Evolutionary conservation across 1,284 basidiomycete species (phyloP).

Genomic region (Fomitopsis palustris): DNA sequence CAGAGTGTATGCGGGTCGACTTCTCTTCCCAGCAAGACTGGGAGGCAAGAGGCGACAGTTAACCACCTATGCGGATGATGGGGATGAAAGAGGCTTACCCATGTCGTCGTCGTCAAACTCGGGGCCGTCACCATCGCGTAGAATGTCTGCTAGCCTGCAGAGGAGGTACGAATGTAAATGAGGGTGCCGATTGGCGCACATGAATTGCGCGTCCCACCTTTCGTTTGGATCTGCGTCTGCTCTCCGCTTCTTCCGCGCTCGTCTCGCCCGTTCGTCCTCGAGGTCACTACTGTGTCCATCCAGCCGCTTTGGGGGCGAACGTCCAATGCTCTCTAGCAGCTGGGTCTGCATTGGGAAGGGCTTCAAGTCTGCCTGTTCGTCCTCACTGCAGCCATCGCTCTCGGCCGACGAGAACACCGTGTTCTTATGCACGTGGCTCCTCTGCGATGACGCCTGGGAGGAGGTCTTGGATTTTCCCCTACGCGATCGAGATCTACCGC

Average conservation of each 20-base stretch:
- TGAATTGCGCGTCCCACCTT: constrained; percentile 17
- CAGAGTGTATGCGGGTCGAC: constrained; percentile 66
- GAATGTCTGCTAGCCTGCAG: constrained; percentile 14
- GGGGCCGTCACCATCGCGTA: constrained; percentile 20
- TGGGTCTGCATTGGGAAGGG: constrained; percentile 54
- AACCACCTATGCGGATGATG: not conserved
- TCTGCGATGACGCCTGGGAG: not conserved
- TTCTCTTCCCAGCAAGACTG: constrained; percentile 40
- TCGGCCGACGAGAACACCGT: constrained; percentile 12
- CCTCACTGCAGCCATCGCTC: constrained; percentile 11
- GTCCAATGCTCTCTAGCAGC: constrained; percentile 34
- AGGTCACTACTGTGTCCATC: constrained; percentile 30
- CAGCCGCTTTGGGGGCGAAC: constrained; percentile 32
- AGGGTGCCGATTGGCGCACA: not conserved
- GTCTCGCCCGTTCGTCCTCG: constrained; percentile 10
- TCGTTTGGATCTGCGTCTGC: constrained; percentile 28
- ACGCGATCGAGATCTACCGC: constrained; percentile 1
- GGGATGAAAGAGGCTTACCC: constrained; percentile 7
- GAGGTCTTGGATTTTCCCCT: constrained; percentile 4
- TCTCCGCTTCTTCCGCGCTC: constrained; percentile 33
- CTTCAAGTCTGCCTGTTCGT: constrained; percentile 23
- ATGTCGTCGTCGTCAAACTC: constrained; percentile 23
- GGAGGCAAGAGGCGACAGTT: constrained; percentile 14
- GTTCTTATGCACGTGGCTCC: not conserved
- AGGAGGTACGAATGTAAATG: not conserved